Percentiles rank a stretch among this genome's conserved stretches.
Evolutionary conservation across 2,329 filamentous ascomycete species (phyloP).

Genomic region (Aspergillus ibericus): DNA sequence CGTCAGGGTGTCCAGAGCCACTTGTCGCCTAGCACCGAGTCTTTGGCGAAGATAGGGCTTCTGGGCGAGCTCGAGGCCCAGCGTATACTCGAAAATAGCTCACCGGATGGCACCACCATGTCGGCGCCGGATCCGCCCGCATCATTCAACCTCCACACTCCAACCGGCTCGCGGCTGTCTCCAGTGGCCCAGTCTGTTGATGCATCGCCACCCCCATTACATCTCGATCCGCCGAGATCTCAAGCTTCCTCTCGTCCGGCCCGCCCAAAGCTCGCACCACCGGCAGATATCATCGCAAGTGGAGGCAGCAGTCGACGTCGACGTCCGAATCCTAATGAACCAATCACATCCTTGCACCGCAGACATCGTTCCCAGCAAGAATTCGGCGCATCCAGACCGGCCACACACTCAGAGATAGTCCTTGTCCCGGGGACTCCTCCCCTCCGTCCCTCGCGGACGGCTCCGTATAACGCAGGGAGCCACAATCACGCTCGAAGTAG

Average conservation of each 20-base stretch:
- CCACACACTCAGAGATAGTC: slow-evolving; percentile 20
- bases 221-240: slow-evolving; percentile 19
- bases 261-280: slow-evolving; percentile 43
- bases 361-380: slow-evolving; percentile 37
- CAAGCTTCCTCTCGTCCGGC: slow-evolving; percentile 19
- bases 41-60: slow-evolving; percentile 51
- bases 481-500: slow-evolving; percentile 45
- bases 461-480: slow-evolving; percentile 19
- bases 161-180: slow-evolving; percentile 13
- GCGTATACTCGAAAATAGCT: slow-evolving; percentile 23
- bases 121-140: slow-evolving; percentile 24
- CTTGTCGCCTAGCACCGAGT: slow-evolving; percentile 64
- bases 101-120: slow-evolving; percentile 22
- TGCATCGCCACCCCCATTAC: slow-evolving; percentile 13
- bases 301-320: slow-evolving; percentile 32
- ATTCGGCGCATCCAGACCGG: slow-evolving; percentile 18
- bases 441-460: slow-evolving; percentile 26
- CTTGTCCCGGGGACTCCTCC: slow-evolving; percentile 34
- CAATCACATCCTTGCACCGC: slow-evolving; percentile 28
- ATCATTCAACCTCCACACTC: slow-evolving; percentile 13
- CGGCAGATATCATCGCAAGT: slow-evolving; percentile 43
- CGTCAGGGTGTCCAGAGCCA: slow-evolving; percentile 72
- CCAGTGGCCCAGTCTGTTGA: slow-evolving; percentile 14
- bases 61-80: slow-evolving; percentile 34
- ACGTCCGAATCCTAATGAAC: slow-evolving; percentile 40